phyloP scores from a whole-genome alignment of 805 yeast genomes.

The Saccharomycopsis olivae region DNA sequence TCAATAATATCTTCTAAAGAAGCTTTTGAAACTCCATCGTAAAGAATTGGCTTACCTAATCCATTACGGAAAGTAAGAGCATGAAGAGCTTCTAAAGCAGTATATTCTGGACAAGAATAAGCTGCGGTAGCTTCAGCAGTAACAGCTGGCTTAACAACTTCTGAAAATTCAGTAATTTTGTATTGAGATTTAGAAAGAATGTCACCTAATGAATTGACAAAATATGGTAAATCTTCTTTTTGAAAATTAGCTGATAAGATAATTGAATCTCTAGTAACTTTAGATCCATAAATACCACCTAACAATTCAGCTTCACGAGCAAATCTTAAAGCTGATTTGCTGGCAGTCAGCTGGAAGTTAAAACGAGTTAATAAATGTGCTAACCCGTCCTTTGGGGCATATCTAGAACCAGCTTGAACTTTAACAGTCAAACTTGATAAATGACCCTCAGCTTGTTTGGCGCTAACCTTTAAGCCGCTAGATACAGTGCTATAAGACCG shows the following conservation, averaged over 20 bases:
- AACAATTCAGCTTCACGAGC: conserved; percentile 90
- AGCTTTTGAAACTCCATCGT: conserved; percentile 51
- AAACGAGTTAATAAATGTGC: conserved; percentile 79
- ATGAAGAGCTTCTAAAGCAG: conserved; percentile 72
- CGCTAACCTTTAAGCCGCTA: conserved; percentile 34
- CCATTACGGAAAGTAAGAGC: conserved; percentile 77
- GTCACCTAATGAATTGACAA: conserved; percentile 73
- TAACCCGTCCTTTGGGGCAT: conserved; percentile 59
- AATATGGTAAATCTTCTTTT: conserved; percentile 84
- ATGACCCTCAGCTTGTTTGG: conserved; percentile 52
- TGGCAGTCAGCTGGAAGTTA: conserved; percentile 70
- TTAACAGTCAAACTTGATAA: conserved; percentile 71
- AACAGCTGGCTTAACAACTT: conserved; percentile 75
- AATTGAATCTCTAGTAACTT: conserved; percentile 75
- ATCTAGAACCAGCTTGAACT: conserved; percentile 81
- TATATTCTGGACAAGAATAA: conserved; percentile 37
- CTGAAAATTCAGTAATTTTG: conserved; percentile 76
- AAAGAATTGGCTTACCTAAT: conserved; percentile 73
- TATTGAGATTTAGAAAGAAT: conserved; percentile 59
- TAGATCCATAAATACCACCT: conserved; percentile 69
- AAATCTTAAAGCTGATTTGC: conserved; percentile 83
- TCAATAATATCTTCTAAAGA: conserved; percentile 53
- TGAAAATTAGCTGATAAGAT: conserved; percentile 74
- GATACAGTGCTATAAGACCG: conserved; percentile 25
- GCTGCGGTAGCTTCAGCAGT: conserved; percentile 50